phyloP scores from a whole-genome alignment of 2,329 filamentous ascomycete species.

The Penicillium verrucosum region DNA sequence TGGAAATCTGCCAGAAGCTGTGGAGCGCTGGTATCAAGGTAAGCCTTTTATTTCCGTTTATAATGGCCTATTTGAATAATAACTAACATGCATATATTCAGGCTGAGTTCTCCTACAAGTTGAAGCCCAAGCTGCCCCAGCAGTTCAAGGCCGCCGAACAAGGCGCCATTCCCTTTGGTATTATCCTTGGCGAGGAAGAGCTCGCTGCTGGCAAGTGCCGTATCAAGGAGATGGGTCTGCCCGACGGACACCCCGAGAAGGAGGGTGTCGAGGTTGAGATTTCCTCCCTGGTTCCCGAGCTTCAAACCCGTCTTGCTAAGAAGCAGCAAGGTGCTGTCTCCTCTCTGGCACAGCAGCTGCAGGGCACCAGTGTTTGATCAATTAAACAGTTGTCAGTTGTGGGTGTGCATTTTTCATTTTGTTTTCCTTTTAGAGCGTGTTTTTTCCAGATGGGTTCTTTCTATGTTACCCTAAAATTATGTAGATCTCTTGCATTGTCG shows the following conservation, averaged over 20 bases:
- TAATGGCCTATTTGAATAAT: background rate
- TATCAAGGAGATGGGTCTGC: constrained; percentile 79
- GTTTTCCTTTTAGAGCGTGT: constrained; percentile 9
- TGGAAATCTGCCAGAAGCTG: constrained; percentile 70
- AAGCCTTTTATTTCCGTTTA: constrained; percentile 18
- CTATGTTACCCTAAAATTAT: constrained; percentile 6
- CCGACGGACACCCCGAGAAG: constrained; percentile 83
- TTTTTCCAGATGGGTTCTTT: constrained; percentile 1
- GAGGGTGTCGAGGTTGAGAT: constrained; percentile 74
- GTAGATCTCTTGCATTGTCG: constrained; percentile 12
- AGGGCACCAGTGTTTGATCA: constrained; percentile 20
- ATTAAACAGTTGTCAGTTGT: constrained; percentile 13
- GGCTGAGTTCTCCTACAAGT: constrained; percentile 85
- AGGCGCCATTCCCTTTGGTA: constrained; percentile 74
- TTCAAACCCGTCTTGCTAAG: constrained; percentile 24
- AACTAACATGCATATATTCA: constrained; percentile 30
- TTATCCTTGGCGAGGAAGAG: constrained; percentile 91
- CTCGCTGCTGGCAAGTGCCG: constrained; percentile 77
- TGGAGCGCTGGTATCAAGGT: constrained; percentile 88
- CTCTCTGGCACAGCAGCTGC: constrained; percentile 24
- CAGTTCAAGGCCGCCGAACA: constrained; percentile 90
- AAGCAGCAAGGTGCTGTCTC: constrained; percentile 20
- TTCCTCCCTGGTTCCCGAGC: constrained; percentile 25
- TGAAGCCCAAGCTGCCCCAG: constrained; percentile 79
- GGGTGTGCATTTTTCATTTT: constrained; percentile 12